Percentiles rank a stretch among this genome's conserved stretches.
Evolutionary conservation across 768 basidiomycete species (phyloP).

Genomic region (Rubroboletus pulcherrimus): DNA sequence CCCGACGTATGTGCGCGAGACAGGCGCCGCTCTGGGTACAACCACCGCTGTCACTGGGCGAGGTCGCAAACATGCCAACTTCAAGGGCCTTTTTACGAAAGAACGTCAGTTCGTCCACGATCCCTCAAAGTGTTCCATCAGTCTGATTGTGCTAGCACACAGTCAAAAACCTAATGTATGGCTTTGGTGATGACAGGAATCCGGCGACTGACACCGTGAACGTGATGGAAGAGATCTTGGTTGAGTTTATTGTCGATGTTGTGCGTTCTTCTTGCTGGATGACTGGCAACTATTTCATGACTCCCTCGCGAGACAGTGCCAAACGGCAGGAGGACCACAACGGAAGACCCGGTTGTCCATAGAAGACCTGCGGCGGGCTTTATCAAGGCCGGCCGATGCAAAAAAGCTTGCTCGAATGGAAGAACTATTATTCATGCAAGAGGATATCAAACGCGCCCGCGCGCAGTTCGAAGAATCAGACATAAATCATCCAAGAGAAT

Average conservation of each 20-base stretch:
- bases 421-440: slow-evolving; percentile 89
- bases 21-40: slow-evolving; percentile 32
- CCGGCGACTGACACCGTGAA: slow-evolving; percentile 84
- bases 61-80: slow-evolving; percentile 61
- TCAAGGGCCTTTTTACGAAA: slow-evolving; percentile 76
- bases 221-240: slow-evolving; percentile 90
- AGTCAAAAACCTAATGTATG: slow-evolving; percentile 89
- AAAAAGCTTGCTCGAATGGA: slow-evolving; percentile 93
- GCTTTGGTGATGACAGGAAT: slow-evolving; percentile 88
- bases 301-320: slow-evolving; percentile 48
- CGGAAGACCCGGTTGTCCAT: slow-evolving; percentile 75
- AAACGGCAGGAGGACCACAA: slow-evolving; percentile 64
- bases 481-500: slow-evolving; percentile 44
- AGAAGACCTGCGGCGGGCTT: slow-evolving; percentile 77
- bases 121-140: background rate
- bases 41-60: slow-evolving; percentile 42
- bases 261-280: slow-evolving; percentile 45
- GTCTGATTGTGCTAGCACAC: slow-evolving; percentile 13
- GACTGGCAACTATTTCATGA: background rate
- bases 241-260: slow-evolving; percentile 87
- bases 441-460: slow-evolving; percentile 86
- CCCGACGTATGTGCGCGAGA: slow-evolving; percentile 50
- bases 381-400: slow-evolving; percentile 83
- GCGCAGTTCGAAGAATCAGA: slow-evolving; percentile 68
- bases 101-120: slow-evolving; percentile 52